Evolutionary conservation across 257 asterid genomes (phyloP).

Genomic region (Primulina huaijiensis): DNA sequence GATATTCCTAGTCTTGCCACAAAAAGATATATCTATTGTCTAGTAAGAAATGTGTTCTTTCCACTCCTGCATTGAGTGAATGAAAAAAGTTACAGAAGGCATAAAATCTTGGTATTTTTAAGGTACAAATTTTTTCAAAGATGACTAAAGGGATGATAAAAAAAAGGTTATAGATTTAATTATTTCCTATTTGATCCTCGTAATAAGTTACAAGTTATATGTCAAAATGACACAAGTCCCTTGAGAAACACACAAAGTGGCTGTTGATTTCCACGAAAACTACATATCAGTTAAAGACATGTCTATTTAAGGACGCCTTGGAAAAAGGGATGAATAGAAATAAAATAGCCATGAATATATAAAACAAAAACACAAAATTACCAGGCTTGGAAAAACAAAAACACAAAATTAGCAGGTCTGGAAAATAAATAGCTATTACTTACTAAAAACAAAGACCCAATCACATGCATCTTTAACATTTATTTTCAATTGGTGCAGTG

Average conservation of each 20-base stretch:
- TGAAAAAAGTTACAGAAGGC: background rate
- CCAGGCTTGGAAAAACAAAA: background rate
- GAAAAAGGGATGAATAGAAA: too few species aligned
- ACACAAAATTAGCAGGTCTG: background rate
- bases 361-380: too few species aligned
- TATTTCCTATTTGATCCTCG: background rate
- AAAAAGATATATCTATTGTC: background rate
- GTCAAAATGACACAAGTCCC: background rate
- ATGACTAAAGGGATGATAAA: background rate
- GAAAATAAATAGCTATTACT: background rate
- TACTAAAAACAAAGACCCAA: slow-evolving; percentile 6
- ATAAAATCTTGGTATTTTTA: too few species aligned
- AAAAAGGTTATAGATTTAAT: background rate
- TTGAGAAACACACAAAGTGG: background rate
- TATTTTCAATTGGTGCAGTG: background rate
- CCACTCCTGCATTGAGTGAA: background rate
- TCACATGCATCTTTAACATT: background rate
- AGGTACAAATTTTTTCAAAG: background rate
- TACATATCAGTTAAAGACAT: background rate
- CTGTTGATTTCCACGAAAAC: background rate
- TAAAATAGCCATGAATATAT: too few species aligned
- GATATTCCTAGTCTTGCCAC: background rate
- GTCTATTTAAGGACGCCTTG: background rate
- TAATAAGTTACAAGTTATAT: too few species aligned
- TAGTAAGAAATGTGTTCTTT: background rate